Evolutionary conservation across 2,329 filamentous ascomycete genomes (phyloP), one percentile per base, ranked within the genome.

Genomic region (Hymenoscyphus occultus): DNA sequence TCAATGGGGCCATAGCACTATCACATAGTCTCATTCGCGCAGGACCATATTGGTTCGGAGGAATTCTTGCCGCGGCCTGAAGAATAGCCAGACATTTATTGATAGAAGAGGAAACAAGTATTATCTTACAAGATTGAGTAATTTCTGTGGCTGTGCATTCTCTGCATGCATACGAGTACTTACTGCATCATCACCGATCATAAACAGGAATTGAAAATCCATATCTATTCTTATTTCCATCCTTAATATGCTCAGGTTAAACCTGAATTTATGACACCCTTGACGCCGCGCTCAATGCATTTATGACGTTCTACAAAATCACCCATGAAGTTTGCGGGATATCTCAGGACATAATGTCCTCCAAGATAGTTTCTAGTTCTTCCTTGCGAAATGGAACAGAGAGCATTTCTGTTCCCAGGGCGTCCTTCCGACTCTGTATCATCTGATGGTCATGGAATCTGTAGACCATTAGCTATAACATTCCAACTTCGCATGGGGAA

Each of bases 391-490:
- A 92, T 0, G 95, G 95, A 14, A 97, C 86, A 70, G 91, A 90
- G 58, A 99, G 78, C 61, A 95, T 80, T 76, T 98, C 95, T 2
- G 90, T 93, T 2, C 95, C 95, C 64, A 93, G 81, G 0, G 86
- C 84, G 76, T 99, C 94, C 74, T 94, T 94, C 68, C 88, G 86
- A 67, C 91, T 96, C 63, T 92, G 92, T 68, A 99, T 90, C 87
- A 99, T 98, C 74, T 97, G 92, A 80, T 99, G 95, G 74, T 99
- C 95, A 75, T 97, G 92, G 77, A 99, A 95, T 77, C 88, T 90
- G 61, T 54, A 22, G n/a, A 16, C 64, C 62, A 75, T 80, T 67
- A 78, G 73, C 59, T 42, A 61, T 2, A 1, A 28, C 39, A 22
- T 45, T 35, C 42, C 35, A 3, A 14, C 6, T 61, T 32, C 2